Percentiles rank a stretch among this genome's conserved stretches.
Evolutionary conservation across 2,329 filamentous ascomycete genomes (phyloP).

Genomic region (Chaetomium strumarium): DNA sequence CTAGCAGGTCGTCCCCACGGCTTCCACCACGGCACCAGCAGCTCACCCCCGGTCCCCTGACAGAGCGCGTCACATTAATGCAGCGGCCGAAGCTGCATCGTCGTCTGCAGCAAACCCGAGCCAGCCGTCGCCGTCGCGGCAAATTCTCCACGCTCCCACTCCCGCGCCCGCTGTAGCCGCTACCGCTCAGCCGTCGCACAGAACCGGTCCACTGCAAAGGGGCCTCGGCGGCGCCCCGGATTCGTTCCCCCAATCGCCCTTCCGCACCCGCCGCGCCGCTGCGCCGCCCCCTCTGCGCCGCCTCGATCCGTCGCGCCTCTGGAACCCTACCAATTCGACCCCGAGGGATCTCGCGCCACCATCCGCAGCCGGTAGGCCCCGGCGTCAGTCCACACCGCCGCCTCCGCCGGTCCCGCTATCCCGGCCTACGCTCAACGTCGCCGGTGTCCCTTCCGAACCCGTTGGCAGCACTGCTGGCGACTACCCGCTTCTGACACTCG

Average conservation of each 20-base stretch:
- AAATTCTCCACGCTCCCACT: slow-evolving; percentile 29
- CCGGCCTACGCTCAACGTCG: slow-evolving; percentile 38
- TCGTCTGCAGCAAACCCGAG: slow-evolving; percentile 24
- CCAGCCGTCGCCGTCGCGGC: slow-evolving; percentile 29
- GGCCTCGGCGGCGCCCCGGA: slow-evolving; percentile 23
- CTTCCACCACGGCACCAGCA: slow-evolving; percentile 37
- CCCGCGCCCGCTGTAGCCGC: slow-evolving; percentile 13
- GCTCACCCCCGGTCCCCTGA: slow-evolving; percentile 18
- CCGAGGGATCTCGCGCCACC: slow-evolving; percentile 35
- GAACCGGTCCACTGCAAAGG: slow-evolving; percentile 21
- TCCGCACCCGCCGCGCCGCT: slow-evolving; percentile 38
- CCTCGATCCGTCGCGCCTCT: slow-evolving; percentile 46
- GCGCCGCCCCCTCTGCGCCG: slow-evolving; percentile 34
- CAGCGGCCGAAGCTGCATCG: slow-evolving; percentile 11
- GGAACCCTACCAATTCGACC: slow-evolving; percentile 57
- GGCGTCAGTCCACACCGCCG: slow-evolving; percentile 49
- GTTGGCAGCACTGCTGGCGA: slow-evolving; percentile 38
- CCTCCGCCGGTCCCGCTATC: slow-evolving; percentile 46
- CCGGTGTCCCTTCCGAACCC: slow-evolving; percentile 33
- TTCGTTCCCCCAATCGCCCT: slow-evolving; percentile 34
- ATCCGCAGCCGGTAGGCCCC: slow-evolving; percentile 30
- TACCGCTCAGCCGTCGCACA: slow-evolving; percentile 19
- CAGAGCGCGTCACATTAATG: slow-evolving; percentile 28
- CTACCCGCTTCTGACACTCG: slow-evolving; percentile 46
- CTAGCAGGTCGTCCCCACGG: slow-evolving; percentile 40